Conservation (phyloP, 208 protist genomes). For the Trypanosoma theileri region DNA sequence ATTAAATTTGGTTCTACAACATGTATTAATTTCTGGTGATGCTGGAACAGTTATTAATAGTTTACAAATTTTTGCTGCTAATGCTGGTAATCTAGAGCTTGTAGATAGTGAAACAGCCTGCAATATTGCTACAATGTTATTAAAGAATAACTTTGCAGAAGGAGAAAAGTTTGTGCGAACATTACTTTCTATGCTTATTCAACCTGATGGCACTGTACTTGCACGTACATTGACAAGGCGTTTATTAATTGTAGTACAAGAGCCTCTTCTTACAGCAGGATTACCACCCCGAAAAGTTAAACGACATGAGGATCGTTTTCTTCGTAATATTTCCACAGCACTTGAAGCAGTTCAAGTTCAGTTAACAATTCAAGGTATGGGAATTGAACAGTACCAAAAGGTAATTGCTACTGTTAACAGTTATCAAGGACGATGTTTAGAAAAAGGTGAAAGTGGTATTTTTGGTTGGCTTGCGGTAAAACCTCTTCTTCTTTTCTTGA, state of each 20-base stretch:
- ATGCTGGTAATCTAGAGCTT: conserved; percentile 72
- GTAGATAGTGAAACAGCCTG: conserved; percentile 74
- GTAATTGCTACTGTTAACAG: conserved; percentile 69
- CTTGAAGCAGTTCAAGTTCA: conserved; percentile 80
- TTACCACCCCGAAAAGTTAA: conserved; percentile 37
- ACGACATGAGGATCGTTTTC: conserved; percentile 65
- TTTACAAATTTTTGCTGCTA: conserved; percentile 56
- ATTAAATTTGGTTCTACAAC: conserved; percentile 71
- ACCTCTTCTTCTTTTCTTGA: conserved; percentile 69
- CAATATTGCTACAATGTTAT: conserved; percentile 52
- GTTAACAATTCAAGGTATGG: conserved; percentile 65
- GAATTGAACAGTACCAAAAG: conserved; percentile 54
- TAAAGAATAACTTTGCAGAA: conserved; percentile 52
- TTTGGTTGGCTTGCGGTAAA: conserved; percentile 80
- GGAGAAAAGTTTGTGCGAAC: conserved; percentile 71
- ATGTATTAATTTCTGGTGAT: conserved; percentile 49
- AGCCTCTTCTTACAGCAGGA: conserved; percentile 62
- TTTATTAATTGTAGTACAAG: conserved; percentile 68
- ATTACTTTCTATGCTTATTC: conserved; percentile 52
- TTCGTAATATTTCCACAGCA: conserved; percentile 53
- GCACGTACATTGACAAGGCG: conserved; percentile 40
- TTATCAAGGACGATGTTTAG: conserved; percentile 67
- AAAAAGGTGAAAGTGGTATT: conserved; percentile 66
- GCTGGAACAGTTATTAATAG: conserved; percentile 46
- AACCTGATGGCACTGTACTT: conserved; percentile 31